Evolutionary conservation across 2,329 filamentous ascomycete genomes (phyloP).

Genomic region (Aspergillus niger): DNA sequence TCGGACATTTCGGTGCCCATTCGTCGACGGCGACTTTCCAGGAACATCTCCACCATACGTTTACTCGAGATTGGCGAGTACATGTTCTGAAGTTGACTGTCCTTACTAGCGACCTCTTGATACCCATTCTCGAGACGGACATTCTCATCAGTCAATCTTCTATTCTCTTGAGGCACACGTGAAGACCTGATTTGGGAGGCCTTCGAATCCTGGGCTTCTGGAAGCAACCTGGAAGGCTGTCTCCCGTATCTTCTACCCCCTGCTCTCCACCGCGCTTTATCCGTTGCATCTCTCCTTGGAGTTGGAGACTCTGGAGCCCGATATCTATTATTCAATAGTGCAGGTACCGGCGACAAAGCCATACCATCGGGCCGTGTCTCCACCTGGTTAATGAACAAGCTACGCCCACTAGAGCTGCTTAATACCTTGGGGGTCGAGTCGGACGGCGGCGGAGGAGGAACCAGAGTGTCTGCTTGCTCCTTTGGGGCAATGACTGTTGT

Average conservation of each 20-base stretch:
- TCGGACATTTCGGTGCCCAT: conserved; percentile 21
- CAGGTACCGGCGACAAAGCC: conserved; percentile 27
- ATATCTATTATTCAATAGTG: conserved; percentile 25
- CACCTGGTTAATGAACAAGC: conserved; percentile 2
- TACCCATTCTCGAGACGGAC: conserved; percentile 20
- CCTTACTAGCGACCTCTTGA: conserved; percentile 19
- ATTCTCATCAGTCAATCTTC: conserved; percentile 35
- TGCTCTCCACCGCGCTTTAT: conserved; percentile 22
- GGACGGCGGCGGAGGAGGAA: conserved; percentile 3
- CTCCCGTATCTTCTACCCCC: conserved; percentile 26
- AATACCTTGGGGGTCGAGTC: conserved; percentile 8
- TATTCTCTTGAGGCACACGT: conserved; percentile 25
- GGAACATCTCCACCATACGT: conserved; percentile 41
- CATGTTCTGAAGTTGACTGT: conserved; percentile 24
- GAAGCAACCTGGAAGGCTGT: conserved; percentile 25
- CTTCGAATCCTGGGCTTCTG: conserved; percentile 25
- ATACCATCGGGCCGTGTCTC: conserved; percentile 7
- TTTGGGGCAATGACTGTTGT: conserved; percentile 23
- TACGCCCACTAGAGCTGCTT: neutral
- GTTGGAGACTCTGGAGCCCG: conserved; percentile 35
- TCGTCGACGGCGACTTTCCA: conserved; percentile 36
- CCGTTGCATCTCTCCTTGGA: conserved; percentile 23
- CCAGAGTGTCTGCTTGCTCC: neutral
- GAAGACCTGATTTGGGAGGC: conserved; percentile 31
- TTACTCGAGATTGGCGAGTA: conserved; percentile 37